Conservation (phyloP, 1,284 basidiomycete genomes). For the Earliella scabrosa region DNA sequence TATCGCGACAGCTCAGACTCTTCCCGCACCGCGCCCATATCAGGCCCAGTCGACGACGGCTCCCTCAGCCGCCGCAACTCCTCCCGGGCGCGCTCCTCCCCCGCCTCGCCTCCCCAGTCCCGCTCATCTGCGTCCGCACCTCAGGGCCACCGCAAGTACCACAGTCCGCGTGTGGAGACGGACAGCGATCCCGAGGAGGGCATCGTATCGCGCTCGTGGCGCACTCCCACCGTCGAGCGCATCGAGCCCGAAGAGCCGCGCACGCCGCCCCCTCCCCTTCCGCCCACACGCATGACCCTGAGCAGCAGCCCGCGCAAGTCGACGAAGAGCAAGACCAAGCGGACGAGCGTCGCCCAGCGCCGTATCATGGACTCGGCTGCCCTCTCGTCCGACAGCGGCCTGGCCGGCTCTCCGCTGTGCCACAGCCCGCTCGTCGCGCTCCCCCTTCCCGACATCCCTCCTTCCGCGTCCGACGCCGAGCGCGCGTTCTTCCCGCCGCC, state of each 20-base stretch:
- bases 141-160: slow-evolving; percentile 18
- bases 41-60: slow-evolving; percentile 6
- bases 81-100: slow-evolving; percentile 17
- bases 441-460: slow-evolving; percentile 21
- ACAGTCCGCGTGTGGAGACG: slow-evolving; percentile 23
- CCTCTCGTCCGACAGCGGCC: slow-evolving; percentile 22
- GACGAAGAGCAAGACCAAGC: slow-evolving; percentile 15
- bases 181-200: slow-evolving; percentile 21
- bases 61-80: slow-evolving; percentile 17
- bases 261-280: not conserved
- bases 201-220: slow-evolving; percentile 9
- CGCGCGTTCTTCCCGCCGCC: slow-evolving; percentile 16
- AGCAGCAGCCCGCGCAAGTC: slow-evolving; percentile 16
- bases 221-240: slow-evolving; percentile 13
- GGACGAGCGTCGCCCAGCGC: slow-evolving; percentile 18
- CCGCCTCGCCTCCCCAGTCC: slow-evolving; percentile 13
- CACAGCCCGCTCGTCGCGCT: slow-evolving; percentile 22
- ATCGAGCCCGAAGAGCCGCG: slow-evolving; percentile 9
- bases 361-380: slow-evolving; percentile 18
- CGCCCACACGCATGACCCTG: not conserved
- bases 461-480: slow-evolving; percentile 18
- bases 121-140: not conserved
- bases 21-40: not conserved
- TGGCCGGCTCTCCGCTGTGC: slow-evolving; percentile 17
- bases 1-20: not conserved